Percentiles rank a stretch among this genome's conserved stretches.
Evolutionary conservation across 2,329 filamentous ascomycete species (phyloP).

Genomic region (Colletotrichum brevisporum): DNA sequence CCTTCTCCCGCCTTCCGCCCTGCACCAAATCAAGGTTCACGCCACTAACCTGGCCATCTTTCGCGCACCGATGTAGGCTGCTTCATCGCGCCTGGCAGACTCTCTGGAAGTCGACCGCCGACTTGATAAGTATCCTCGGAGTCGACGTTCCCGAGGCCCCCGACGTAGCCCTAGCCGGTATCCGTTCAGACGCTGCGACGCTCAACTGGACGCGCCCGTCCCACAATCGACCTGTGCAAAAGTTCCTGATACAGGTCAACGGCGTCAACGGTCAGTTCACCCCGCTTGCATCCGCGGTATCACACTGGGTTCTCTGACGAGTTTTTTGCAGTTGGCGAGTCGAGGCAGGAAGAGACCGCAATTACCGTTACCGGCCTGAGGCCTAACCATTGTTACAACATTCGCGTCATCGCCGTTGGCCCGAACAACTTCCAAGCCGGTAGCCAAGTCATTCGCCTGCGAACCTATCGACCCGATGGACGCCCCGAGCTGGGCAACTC

Average conservation of each 20-base stretch:
- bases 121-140: constrained; percentile 90
- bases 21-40: not conserved
- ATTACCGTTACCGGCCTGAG: constrained; percentile 91
- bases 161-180: constrained; percentile 90
- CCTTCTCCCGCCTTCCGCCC: constrained; percentile 11
- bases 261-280: constrained; percentile 82
- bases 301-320: constrained; percentile 5
- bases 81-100: constrained; percentile 89
- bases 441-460: constrained; percentile 86
- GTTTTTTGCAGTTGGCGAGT: constrained; percentile 79
- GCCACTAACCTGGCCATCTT: constrained; percentile 5
- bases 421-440: constrained; percentile 93
- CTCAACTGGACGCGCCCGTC: constrained; percentile 89
- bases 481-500: constrained; percentile 72
- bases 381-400: constrained; percentile 91
- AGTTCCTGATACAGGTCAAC: constrained; percentile 94
- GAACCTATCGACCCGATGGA: constrained; percentile 79
- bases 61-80: constrained; percentile 69
- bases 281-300: constrained; percentile 4
- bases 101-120: constrained; percentile 89
- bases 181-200: constrained; percentile 88
- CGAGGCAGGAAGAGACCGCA: constrained; percentile 83
- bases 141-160: constrained; percentile 94
- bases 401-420: constrained; percentile 92
- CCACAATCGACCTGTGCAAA: constrained; percentile 77